phyloP scores from a whole-genome alignment of 225 moss, liverwort and hornwort species.

The Anthoceros angustus region DNA sequence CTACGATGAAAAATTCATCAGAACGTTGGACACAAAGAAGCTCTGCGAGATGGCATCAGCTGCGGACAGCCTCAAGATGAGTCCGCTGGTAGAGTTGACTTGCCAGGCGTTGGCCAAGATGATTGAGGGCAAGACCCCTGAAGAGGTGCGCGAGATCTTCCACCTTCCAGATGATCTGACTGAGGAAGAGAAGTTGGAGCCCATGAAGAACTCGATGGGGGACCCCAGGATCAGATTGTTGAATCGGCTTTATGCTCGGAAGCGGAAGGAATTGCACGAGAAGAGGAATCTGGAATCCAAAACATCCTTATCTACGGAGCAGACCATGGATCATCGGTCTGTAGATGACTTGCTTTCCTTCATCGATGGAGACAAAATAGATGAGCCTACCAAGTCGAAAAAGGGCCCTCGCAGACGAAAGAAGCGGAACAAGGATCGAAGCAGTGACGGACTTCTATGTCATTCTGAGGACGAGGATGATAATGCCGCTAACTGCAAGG shows the following conservation, averaged over 20 bases:
- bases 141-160: slow-evolving; percentile 80
- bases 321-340: slow-evolving; percentile 55
- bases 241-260: slow-evolving; percentile 71
- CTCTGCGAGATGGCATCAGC: slow-evolving; percentile 76
- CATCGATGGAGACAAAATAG: slow-evolving; percentile 69
- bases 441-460: slow-evolving; percentile 19
- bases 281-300: slow-evolving; percentile 54
- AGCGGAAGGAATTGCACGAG: slow-evolving; percentile 73
- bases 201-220: slow-evolving; percentile 72
- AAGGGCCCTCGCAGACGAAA: slow-evolving; percentile 61
- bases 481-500: neutral
- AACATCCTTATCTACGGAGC: slow-evolving; percentile 22
- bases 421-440: slow-evolving; percentile 42
- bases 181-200: slow-evolving; percentile 78
- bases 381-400: slow-evolving; percentile 39
- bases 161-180: slow-evolving; percentile 79
- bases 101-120: slow-evolving; percentile 73
- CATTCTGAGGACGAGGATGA: slow-evolving; percentile 3
- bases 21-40: slow-evolving; percentile 58
- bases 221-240: slow-evolving; percentile 81
- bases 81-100: slow-evolving; percentile 64
- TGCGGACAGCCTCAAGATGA: slow-evolving; percentile 78
- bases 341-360: slow-evolving; percentile 79
- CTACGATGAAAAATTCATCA: slow-evolving; percentile 80
- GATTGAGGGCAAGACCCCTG: slow-evolving; percentile 85